Conservation (phyloP, 2,329 filamentous ascomycete species). For the Neopestalotiopsis rosae region DNA sequence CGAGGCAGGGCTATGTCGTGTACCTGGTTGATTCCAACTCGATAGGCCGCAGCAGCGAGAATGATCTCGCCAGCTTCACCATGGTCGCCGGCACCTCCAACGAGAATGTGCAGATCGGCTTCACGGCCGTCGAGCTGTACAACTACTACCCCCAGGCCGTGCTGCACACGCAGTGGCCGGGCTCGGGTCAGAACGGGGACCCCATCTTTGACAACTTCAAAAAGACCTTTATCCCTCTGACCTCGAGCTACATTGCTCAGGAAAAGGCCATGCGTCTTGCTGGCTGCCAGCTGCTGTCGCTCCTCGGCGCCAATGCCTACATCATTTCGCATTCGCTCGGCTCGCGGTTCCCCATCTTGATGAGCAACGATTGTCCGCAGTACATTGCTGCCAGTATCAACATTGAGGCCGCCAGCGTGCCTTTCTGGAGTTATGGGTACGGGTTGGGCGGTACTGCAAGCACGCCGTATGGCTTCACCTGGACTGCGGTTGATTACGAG, state of each 20-base stretch:
- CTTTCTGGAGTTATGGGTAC: slow-evolving; percentile 24
- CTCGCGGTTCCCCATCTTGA: slow-evolving; percentile 26
- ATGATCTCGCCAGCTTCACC: slow-evolving; percentile 25
- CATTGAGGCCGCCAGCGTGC: slow-evolving; percentile 33
- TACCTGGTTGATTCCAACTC: slow-evolving; percentile 42
- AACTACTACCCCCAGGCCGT: slow-evolving; percentile 38
- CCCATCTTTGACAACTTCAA: slow-evolving; percentile 37
- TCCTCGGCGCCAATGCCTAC: slow-evolving; percentile 35
- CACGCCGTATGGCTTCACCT: slow-evolving; percentile 45
- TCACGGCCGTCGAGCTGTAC: slow-evolving; percentile 27
- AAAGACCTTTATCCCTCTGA: slow-evolving; percentile 23
- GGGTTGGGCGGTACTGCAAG: slow-evolving; percentile 17
- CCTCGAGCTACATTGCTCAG: slow-evolving; percentile 34
- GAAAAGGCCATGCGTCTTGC: slow-evolving; percentile 34
- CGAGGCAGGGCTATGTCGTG: slow-evolving; percentile 49
- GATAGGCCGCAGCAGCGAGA: slow-evolving; percentile 25
- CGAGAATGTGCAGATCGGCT: slow-evolving; percentile 29
- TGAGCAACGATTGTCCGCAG: slow-evolving; percentile 34
- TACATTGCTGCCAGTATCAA: slow-evolving; percentile 34
- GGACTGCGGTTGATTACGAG: slow-evolving; percentile 47
- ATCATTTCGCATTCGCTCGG: slow-evolving; percentile 39
- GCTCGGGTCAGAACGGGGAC: slow-evolving; percentile 26
- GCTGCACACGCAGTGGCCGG: slow-evolving; percentile 29
- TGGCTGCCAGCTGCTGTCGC: slow-evolving; percentile 34
- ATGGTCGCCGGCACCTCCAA: slow-evolving; percentile 26